phyloP scores from a whole-genome alignment of 225 moss, liverwort and hornwort species.

The Asterella californica region DNA sequence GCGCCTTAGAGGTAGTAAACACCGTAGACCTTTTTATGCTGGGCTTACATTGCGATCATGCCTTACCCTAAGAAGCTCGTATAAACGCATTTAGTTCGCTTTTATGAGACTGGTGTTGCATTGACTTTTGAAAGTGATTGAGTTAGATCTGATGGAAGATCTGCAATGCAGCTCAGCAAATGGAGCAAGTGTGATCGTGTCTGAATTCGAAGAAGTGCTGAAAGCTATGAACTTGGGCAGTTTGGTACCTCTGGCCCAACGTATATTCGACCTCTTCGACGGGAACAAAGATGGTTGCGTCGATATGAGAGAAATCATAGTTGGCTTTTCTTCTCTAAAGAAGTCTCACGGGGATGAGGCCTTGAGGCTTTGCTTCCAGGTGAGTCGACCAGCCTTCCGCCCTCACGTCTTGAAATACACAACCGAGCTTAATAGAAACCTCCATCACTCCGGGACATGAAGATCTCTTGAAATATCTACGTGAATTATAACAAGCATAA shows the following conservation, averaged over 20 bases:
- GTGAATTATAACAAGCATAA: no score
- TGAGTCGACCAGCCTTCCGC: neutral
- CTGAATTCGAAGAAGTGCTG: conserved; percentile 70
- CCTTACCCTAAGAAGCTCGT: no score
- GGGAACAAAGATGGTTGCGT: conserved; percentile 80
- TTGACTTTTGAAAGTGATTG: neutral
- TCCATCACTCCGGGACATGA: no score
- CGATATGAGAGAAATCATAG: conserved; percentile 78
- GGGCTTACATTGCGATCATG: no score
- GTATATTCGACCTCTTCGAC: conserved; percentile 85
- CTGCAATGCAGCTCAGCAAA: conserved; percentile 44
- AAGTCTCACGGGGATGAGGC: conserved; percentile 62
- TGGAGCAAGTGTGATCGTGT: conserved; percentile 56
- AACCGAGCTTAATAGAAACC: neutral
- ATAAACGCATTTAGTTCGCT: no score
- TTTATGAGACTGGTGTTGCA: neutral
- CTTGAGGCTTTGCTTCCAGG: conserved; percentile 76
- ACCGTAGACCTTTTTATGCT: no score
- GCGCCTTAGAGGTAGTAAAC: no score
- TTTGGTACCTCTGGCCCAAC: conserved; percentile 58
- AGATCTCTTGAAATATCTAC: no score
- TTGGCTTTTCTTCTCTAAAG: conserved; percentile 81
- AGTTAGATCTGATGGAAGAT: neutral
- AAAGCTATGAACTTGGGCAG: conserved; percentile 54
- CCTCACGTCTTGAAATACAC: neutral